These are phyloP conservation scores for Ballota nigra DNA, from an alignment of 257 asterid genomes.

Conservation along the genomic window DNA sequence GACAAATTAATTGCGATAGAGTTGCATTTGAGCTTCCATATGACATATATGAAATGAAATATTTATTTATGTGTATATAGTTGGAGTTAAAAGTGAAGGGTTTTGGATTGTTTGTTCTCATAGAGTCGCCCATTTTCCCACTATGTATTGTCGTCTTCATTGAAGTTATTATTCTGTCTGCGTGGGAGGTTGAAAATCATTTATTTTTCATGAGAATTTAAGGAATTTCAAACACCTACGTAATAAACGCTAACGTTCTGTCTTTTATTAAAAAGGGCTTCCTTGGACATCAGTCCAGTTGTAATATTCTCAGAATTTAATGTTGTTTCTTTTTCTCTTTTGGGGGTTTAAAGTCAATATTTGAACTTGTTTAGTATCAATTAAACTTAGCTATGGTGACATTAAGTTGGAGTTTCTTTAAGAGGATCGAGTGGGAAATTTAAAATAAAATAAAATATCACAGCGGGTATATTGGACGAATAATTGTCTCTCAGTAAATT, in stretches of 20 bases:
- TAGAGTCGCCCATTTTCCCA: not conserved
- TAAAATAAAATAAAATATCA: too few relatives aligned
- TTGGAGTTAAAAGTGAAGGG: not conserved
- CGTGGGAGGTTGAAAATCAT: constrained; percentile 2
- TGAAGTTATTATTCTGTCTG: not conserved
- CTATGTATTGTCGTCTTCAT: constrained; percentile 2
- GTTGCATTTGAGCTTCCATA: not conserved
- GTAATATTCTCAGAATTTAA: not conserved
- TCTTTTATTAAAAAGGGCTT: not conserved
- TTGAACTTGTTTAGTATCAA: not conserved
- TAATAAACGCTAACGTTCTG: not conserved
- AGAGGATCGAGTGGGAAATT: too few relatives aligned
- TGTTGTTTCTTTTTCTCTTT: too few relatives aligned
- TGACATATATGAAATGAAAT: not conserved
- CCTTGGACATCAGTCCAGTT: not conserved
- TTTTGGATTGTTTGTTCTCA: not conserved
- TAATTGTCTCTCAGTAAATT: too few relatives aligned
- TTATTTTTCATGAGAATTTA: not conserved
- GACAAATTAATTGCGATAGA: not conserved
- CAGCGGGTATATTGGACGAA: too few relatives aligned
- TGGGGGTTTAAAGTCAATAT: too few relatives aligned
- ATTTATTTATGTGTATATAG: not conserved
- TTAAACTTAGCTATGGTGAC: too few relatives aligned
- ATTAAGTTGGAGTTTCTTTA: too few relatives aligned
- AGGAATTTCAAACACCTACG: not conserved